These are phyloP conservation scores for Fraxinus albicans DNA, from an alignment of 305 asterid species.

Conservation along the genomic window DNA sequence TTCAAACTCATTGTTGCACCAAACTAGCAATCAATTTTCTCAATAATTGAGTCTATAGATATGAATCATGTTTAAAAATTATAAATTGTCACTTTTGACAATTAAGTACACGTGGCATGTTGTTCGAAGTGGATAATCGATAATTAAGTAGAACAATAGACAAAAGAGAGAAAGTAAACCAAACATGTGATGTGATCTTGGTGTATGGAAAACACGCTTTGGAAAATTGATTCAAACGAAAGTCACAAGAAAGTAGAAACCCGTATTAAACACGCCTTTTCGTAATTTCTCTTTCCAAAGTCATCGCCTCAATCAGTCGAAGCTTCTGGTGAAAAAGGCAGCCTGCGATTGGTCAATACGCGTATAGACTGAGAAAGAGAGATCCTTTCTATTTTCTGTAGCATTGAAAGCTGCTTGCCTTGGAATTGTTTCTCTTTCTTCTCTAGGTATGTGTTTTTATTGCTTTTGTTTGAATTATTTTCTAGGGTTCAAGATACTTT, in stretches of 20 bases:
- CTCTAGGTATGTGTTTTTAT: background rate
- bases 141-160: too few species aligned
- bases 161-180: too few species aligned
- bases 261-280: background rate
- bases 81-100: background rate
- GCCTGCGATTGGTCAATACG: background rate
- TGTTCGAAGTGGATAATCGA: background rate
- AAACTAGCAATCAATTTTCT: background rate
- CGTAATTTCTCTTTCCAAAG: background rate
- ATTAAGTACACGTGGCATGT: background rate
- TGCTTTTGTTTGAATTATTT: background rate
- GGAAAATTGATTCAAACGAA: too few species aligned
- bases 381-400: background rate
- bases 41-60: background rate
- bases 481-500: background rate
- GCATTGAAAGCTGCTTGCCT: background rate
- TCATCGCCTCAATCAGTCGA: background rate
- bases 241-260: too few species aligned
- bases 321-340: too few species aligned
- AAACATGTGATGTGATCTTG: too few species aligned
- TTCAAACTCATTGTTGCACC: background rate
- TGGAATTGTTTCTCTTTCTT: background rate
- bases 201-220: too few species aligned
- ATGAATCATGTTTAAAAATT: background rate
- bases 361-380: background rate